Base-by-base conservation (phyloP, 2,329 filamentous ascomycete species). In the Colletotrichum eremochloae region DNA sequence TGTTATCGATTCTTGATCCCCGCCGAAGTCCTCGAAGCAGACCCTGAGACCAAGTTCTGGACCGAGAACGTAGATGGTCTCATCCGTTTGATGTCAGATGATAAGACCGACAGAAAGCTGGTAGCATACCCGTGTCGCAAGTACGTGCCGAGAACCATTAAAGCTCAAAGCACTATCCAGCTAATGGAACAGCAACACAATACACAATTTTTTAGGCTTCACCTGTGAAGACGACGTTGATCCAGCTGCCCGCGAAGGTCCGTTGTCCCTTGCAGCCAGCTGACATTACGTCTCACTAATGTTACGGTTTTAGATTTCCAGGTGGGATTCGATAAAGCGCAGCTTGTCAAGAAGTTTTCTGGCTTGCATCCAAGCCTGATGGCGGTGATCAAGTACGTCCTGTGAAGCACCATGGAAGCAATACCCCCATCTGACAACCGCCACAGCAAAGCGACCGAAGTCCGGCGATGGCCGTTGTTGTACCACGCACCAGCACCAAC, bases 1-100 rank as follows among this genome's bases (percentile, higher is more conserved):
- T 81, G 80, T 73, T 83, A 80, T 57, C 80, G 81, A 0, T 83
- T 83, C 68, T 75, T 83, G 5, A 79, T 83, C 9, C 77, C 80
- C 0, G 62, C 76, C 0, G 71, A 75, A 2, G 75, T 72, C 0
- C 72, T 83, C 1, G 77, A 79, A 29, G 72, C 76, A 18, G 81
- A 82, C n/a, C 74, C 77, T 0, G 76, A 77, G 20, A 82, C 80
- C 9, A 74, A 71, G 9, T 78, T 75, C 40, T 82, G 77, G 76
- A 79, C 79, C 38, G 63, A 76, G n/a, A 74, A 77, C 14, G 53
- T 68, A 11, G 76, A 80, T 1, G 78, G 67, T 3, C 66, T 69
- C 4, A 46, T 70, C 5, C 70, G 70, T 2, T 18, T 70, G 5
- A 56, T 70, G n/a, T n/a, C 60, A 15, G 60, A 72, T 24, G 57